These are phyloP conservation scores for Marsdenia floribunda DNA, from an alignment of 257 asterid species.

Conservation along the genomic window DNA sequence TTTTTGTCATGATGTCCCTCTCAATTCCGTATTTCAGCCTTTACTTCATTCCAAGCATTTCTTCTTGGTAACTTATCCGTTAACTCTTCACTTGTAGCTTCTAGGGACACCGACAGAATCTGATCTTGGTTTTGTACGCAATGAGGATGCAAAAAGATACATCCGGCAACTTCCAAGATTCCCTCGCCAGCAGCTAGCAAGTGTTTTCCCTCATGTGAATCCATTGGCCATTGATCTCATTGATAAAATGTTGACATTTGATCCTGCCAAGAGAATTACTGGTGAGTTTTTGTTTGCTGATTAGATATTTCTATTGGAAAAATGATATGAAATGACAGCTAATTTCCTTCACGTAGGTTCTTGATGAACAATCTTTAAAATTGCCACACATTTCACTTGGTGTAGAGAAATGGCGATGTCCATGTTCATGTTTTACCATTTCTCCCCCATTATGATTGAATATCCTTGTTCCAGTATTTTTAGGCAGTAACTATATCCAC, in stretches of 20 bases:
- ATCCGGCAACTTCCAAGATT: conserved; percentile 74
- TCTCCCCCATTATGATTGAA: background rate
- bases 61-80: conserved; percentile 8
- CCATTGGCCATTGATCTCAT: conserved; percentile 84
- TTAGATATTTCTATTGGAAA: background rate
- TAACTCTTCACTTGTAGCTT: conserved; percentile 40
- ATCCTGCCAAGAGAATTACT: conserved; percentile 79
- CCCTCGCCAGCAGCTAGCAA: conserved; percentile 67
- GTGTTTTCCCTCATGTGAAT: conserved; percentile 71
- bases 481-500: background rate
- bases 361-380: background rate
- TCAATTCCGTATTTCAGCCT: background rate
- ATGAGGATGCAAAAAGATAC: conserved; percentile 81
- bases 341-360: background rate
- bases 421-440: background rate
- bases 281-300: conserved; percentile 35
- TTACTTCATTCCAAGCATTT: background rate
- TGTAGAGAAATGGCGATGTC: background rate
- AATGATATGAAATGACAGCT: background rate
- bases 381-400: background rate
- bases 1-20: background rate
- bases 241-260: conserved; percentile 81
- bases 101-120: conserved; percentile 89
- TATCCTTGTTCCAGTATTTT: background rate
- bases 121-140: conserved; percentile 60